A percentile compares a stretch with the other conserved stretches of the same genome.
These are phyloP conservation scores for Suillus ampliporus DNA, from an alignment of 768 basidiomycete species.

Conservation along the genomic window DNA sequence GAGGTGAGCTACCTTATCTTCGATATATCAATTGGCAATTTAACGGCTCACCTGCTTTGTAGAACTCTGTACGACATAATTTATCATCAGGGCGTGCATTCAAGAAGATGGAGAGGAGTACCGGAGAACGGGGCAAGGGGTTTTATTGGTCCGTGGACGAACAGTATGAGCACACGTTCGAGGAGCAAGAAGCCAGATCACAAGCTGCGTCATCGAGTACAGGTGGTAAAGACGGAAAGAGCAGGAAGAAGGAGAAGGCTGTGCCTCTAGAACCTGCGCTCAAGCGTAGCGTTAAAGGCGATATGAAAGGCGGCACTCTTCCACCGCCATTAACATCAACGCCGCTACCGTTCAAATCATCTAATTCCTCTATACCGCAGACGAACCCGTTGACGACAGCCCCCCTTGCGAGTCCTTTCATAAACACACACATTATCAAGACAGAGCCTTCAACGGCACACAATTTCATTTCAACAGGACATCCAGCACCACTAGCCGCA, in stretches of 20 bases:
- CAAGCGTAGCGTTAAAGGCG: conserved; percentile 73
- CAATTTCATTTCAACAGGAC: conserved; percentile 14
- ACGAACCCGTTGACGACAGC: conserved; percentile 15
- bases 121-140: conserved; percentile 88
- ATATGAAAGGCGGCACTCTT: conserved; percentile 57
- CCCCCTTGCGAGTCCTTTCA: conserved; percentile 13
- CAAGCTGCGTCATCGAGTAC: conserved; percentile 30
- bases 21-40: neutral
- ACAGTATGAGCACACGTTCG: conserved; percentile 66
- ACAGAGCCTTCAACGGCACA: conserved; percentile 21
- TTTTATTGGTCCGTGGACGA: conserved; percentile 94
- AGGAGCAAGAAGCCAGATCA: conserved; percentile 68
- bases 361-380: conserved; percentile 7
- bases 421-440: conserved; percentile 25
- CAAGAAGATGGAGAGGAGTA: conserved; percentile 84
- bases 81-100: conserved; percentile 93
- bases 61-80: conserved; percentile 96
- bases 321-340: conserved; percentile 74
- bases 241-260: conserved; percentile 65
- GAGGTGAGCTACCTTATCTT: conserved; percentile 61
- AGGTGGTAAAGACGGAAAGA: conserved; percentile 46
- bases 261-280: conserved; percentile 62
- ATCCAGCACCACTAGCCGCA: conserved; percentile 19
- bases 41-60: conserved; percentile 12
- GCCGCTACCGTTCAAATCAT: conserved; percentile 47